phyloP scores from a whole-genome alignment of 1,284 basidiomycete genomes.

The Fomitopsis palustris region DNA sequence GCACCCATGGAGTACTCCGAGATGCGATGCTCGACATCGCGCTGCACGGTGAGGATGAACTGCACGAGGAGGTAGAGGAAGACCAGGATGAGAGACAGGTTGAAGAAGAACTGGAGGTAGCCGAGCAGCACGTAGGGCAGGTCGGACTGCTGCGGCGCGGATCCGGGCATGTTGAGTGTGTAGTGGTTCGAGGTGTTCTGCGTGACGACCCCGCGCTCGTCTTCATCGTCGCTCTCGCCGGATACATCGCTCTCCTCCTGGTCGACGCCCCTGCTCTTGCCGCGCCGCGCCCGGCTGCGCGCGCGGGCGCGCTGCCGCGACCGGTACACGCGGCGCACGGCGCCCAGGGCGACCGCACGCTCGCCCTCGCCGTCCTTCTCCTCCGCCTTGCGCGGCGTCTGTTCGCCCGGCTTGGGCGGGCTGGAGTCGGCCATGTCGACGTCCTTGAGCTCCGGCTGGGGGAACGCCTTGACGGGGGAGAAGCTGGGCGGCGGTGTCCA shows the following conservation, averaged over 20 bases:
- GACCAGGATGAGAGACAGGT: slow-evolving; percentile 80
- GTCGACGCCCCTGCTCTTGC: slow-evolving; percentile 26
- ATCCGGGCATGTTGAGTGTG: slow-evolving; percentile 72
- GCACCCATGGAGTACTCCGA: slow-evolving; percentile 87
- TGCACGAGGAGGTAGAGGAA: slow-evolving; percentile 84
- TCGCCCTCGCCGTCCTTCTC: slow-evolving; percentile 29
- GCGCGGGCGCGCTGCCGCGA: slow-evolving; percentile 49
- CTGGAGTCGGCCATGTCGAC: slow-evolving; percentile 71
- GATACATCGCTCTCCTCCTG: slow-evolving; percentile 37
- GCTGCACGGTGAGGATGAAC: slow-evolving; percentile 87
- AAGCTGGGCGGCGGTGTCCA: slow-evolving; percentile 64
- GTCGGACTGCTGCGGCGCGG: slow-evolving; percentile 51
- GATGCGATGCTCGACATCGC: slow-evolving; percentile 88
- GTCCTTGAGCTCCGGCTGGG: slow-evolving; percentile 56
- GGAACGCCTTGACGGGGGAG: slow-evolving; percentile 58
- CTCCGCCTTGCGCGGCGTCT: slow-evolving; percentile 29
- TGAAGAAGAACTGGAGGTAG: slow-evolving; percentile 94
- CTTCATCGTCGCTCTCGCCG: slow-evolving; percentile 30
- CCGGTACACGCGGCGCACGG: slow-evolving; percentile 63
- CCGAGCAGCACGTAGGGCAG: slow-evolving; percentile 76
- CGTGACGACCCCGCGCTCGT: slow-evolving; percentile 32
- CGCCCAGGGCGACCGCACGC: slow-evolving; percentile 60
- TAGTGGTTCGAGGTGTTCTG: slow-evolving; percentile 73
- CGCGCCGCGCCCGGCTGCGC: slow-evolving; percentile 27
- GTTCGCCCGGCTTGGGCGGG: slow-evolving; percentile 39